Base-by-base conservation (phyloP, 1,139 yeast species). In the Lodderomyces beijingensis region DNA sequence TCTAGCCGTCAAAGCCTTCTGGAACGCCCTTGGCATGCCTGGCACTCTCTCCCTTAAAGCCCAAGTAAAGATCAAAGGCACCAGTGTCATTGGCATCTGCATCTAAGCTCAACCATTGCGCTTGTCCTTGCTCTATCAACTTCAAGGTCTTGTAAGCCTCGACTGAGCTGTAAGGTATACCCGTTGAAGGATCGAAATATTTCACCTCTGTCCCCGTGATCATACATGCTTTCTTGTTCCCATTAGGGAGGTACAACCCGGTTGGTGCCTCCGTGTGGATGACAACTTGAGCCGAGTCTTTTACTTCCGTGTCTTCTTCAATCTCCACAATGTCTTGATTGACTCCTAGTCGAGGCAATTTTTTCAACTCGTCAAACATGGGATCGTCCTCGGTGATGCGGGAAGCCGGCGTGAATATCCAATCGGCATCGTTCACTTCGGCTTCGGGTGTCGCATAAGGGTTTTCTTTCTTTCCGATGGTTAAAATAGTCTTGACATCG, bases 1-100 rank as follows among this genome's bases (percentile, higher is more conserved):
- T 8, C 10, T 10, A 19, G 10, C 9, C 21, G 10, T 7, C 11
- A 57, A 87, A 87, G 3, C 94, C 94, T 33, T 79, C 82, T 0
- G 97, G 97, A 4, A 88, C 96, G 4, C 95, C 96, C 40, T 73
- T 72, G 0, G 96, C 96, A 44, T 80, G 89, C 28, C 74, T 63
- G 9, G 46, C 43, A 27, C 61, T 63, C 9, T 72, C 69, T 25
- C 70, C 70, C 38, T 81, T 65, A 11, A 74, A 63, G 20, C 77
- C 78, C 26, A 81, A 71, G 47, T 81, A 81, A 9, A 67, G 42
- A 41, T 66, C 72, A 1, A 74, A 70, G 1, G 88, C 85, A 11
- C 93, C 93, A 32, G 75, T 67, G 27, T 80, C 67, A 35, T 65
- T 65, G 23, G 49, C 47, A 4, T 59, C 62, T 6, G 48, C 50